A percentile compares a stretch with the other conserved stretches of the same genome.
phyloP scores from a whole-genome alignment of 1,284 basidiomycete species.

The Malassezia pachydermatis region DNA sequence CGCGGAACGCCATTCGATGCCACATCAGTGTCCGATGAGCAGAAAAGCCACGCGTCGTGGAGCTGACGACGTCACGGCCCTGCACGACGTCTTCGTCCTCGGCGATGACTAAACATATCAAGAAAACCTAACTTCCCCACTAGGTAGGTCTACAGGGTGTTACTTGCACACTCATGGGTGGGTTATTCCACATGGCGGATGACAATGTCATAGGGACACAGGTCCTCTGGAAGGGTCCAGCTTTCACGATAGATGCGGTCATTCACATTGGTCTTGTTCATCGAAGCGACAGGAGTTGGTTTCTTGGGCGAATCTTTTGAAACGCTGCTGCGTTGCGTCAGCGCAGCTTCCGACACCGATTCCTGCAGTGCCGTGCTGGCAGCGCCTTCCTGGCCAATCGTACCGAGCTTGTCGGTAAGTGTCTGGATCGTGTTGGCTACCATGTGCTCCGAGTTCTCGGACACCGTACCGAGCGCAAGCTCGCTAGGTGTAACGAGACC shows the following conservation, averaged over 20 bases:
- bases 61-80: no score
- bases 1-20: no score
- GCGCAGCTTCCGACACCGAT: slow-evolving; percentile 1
- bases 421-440: slow-evolving; percentile 10
- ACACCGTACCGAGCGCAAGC: slow-evolving; percentile 1
- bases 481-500: slow-evolving; percentile 7
- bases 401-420: slow-evolving; percentile 7
- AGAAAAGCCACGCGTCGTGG: no score
- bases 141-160: no score
- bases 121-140: no score
- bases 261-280: background rate
- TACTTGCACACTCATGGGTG: no score
- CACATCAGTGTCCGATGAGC: no score
- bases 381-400: background rate
- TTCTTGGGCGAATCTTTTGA: background rate
- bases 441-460: background rate
- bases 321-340: background rate
- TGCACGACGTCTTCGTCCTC: no score
- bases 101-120: no score
- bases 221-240: slow-evolving; percentile 14
- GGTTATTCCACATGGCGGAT: no score
- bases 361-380: background rate
- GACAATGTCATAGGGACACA: slow-evolving; percentile 20
- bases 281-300: slow-evolving; percentile 5
- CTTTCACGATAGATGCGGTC: slow-evolving; percentile 13